These are phyloP conservation scores for Phylloporus sp. DNA, from an alignment of 768 basidiomycete species.

Conservation along the genomic window DNA sequence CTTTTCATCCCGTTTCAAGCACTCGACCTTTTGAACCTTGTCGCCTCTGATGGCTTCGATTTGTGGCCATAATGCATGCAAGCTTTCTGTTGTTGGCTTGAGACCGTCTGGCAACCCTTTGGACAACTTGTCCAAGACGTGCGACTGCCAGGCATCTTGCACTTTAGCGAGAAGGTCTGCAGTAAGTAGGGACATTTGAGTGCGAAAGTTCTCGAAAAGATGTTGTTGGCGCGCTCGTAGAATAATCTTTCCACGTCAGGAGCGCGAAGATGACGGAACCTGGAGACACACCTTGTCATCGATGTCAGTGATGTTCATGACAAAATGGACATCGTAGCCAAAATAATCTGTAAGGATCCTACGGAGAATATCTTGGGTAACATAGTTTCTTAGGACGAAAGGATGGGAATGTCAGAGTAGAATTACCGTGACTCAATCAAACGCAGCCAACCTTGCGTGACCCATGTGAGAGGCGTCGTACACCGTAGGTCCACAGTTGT, in stretches of 20 bases:
- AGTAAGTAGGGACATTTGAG: conserved; percentile 50
- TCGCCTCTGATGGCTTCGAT: conserved; percentile 47
- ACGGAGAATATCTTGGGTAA: conserved; percentile 26
- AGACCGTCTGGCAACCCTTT: conserved; percentile 55
- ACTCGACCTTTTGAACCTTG: conserved; percentile 62
- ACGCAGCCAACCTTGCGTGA: conserved; percentile 71
- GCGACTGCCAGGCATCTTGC: conserved; percentile 58
- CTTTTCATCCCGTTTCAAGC: conserved; percentile 80
- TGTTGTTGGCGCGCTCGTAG: conserved; percentile 79
- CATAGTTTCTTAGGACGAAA: conserved; percentile 71
- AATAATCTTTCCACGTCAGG: conserved; percentile 68
- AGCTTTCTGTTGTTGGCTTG: conserved; percentile 43
- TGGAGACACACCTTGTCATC: conserved; percentile 81
- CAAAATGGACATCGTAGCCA: conserved; percentile 95
- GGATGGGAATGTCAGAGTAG: neutral
- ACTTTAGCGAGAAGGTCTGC: conserved; percentile 53
- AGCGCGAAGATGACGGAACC: neutral
- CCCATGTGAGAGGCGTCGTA: conserved; percentile 99
- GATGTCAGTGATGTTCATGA: conserved; percentile 99
- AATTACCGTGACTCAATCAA: neutral
- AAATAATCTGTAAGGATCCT: conserved; percentile 93
- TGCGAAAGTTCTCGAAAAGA: conserved; percentile 58
- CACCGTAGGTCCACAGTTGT: conserved; percentile 98
- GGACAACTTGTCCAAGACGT: conserved; percentile 57
- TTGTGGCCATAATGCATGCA: conserved; percentile 52